Base-by-base conservation (phyloP, 306 rosid species). In the Pachyrhizus erosus region DNA sequence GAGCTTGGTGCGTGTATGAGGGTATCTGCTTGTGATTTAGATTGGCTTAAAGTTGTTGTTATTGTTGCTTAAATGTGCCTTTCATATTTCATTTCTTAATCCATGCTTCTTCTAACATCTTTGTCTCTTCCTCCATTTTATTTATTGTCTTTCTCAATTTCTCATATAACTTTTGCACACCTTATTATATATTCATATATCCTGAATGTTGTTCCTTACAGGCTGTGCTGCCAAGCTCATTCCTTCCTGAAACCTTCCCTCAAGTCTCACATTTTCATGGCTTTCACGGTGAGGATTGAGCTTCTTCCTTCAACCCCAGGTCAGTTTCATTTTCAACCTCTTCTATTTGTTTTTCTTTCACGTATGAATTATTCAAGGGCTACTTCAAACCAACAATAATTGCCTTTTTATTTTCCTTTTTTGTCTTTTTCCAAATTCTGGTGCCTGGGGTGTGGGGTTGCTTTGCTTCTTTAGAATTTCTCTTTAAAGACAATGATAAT, bases 241-340 rank as follows among this genome's bases (percentile, higher is more conserved):
- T 70, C 48, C 45, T 73, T 31, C 74, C 84, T 37, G 21, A 67
- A 83, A 76, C 74, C 84, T 76, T 34, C 88, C 70, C 75, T 73
- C 52, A 29, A 52, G 82, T 82, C 40, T 81, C 49, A 20, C 64
- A 39, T 75, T 49, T 48, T 33, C 65, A 66, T 70, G 71, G 69
- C 67, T 84, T 82, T 75, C 77, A 48, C n/a, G 86, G 84, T 81
- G 70, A 29, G 23, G 82, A 83, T 57, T 82, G 75, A 58, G 83
- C 70, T 75, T 82, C 82, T 81, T 84, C 71, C 84, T 78, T 82
- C 86, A 79, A 83, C 51, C 85, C 83, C 87, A 84, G 90, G 97
- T 88, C 18, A 42, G 46, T 29, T 84, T 71, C 70, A 39, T 70
- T 62, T 51, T 81, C 78, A 73, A 77, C 21, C 10, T 80, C 34